Percentiles rank a stretch among this genome's conserved stretches.
These are phyloP conservation scores for Lentinula boryana DNA, from an alignment of 768 basidiomycete genomes.

Conservation along the genomic window DNA sequence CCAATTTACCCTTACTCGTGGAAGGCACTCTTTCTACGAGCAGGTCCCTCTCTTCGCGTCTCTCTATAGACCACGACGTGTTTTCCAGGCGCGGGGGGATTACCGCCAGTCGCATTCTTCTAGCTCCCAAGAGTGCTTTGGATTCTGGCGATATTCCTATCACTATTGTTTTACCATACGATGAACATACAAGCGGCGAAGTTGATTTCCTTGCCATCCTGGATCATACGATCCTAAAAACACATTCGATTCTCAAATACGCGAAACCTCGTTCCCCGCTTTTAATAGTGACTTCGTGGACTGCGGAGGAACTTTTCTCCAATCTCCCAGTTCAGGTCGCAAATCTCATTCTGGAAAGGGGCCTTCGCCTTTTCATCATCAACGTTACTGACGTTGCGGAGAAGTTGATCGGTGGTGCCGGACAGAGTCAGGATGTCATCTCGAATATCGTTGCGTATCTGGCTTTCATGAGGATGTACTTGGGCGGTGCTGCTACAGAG, in stretches of 20 bases:
- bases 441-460: slow-evolving; percentile 64
- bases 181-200: slow-evolving; percentile 33
- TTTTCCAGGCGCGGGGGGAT: slow-evolving; percentile 72
- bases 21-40: slow-evolving; percentile 52
- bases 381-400: slow-evolving; percentile 51
- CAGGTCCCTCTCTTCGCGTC: slow-evolving; percentile 48
- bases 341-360: slow-evolving; percentile 40
- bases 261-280: slow-evolving; percentile 65
- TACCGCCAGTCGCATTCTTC: slow-evolving; percentile 60
- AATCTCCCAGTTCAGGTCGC: slow-evolving; percentile 54
- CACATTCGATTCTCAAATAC: slow-evolving; percentile 64
- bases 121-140: slow-evolving; percentile 40
- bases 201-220: slow-evolving; percentile 72
- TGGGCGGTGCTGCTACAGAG: slow-evolving; percentile 58
- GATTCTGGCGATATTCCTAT: slow-evolving; percentile 40
- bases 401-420: slow-evolving; percentile 28
- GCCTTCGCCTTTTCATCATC: slow-evolving; percentile 53
- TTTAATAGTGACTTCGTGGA: slow-evolving; percentile 73
- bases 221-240: slow-evolving; percentile 72
- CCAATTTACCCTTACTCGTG: slow-evolving; percentile 50
- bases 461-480: slow-evolving; percentile 80
- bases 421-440: slow-evolving; percentile 30
- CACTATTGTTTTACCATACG: slow-evolving; percentile 52
- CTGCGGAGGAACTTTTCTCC: slow-evolving; percentile 61
- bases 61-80: slow-evolving; percentile 66